Evolutionary conservation across 257 asterid species (phyloP).

Genomic region (Capsicum rhomboideum): DNA sequence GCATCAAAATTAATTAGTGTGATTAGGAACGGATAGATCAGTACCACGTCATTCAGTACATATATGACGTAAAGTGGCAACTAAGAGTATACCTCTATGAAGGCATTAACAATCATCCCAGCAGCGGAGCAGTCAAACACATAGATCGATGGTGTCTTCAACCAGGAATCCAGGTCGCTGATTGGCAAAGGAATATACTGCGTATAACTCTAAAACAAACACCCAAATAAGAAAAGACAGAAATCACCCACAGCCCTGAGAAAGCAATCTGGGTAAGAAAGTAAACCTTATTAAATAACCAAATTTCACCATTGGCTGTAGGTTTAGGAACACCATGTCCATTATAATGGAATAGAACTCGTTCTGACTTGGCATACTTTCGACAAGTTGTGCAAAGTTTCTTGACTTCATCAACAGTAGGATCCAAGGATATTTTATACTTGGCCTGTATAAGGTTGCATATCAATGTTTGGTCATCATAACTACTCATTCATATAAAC

Average conservation of each 20-base stretch:
- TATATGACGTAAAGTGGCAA: background rate
- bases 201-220: conserved; percentile 63
- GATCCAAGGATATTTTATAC: conserved; percentile 79
- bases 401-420: conserved; percentile 95
- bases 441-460: conserved; percentile 53
- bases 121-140: conserved; percentile 99
- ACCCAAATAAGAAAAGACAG: conserved; percentile 13
- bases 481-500: conserved; percentile 1
- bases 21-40: background rate
- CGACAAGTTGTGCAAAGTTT: conserved; percentile 91
- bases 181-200: conserved; percentile 93
- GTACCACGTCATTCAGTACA: background rate
- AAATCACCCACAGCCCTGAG: background rate
- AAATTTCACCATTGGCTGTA: conserved; percentile 88
- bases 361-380: conserved; percentile 88
- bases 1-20: background rate
- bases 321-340: conserved; percentile 99
- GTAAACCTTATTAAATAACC: conserved; percentile 91
- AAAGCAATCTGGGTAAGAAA: background rate
- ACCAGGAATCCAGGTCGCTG: conserved; percentile 92
- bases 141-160: conserved; percentile 92
- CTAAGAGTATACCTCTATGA: conserved; percentile 50
- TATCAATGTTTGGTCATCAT: conserved; percentile 2
- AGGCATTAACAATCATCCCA: conserved; percentile 83
- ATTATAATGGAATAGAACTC: conserved; percentile 95